phyloP scores from a whole-genome alignment of 352 stramenopile genomes.

The Phytophthora foliorum region DNA sequence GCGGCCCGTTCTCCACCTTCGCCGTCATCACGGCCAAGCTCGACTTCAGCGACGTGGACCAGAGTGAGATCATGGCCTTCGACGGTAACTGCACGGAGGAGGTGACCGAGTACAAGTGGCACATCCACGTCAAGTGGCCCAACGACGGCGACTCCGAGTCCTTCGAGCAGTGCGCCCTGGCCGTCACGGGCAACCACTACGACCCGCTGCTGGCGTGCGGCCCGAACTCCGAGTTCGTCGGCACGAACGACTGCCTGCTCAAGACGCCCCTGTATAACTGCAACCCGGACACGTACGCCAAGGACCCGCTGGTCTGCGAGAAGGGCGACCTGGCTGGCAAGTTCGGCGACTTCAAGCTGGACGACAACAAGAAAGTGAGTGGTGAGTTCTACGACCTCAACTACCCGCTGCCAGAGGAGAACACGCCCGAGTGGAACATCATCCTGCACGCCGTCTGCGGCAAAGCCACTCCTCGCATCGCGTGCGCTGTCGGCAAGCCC shows the following conservation, averaged over 20 bases:
- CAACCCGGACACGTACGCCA: conserved; percentile 44
- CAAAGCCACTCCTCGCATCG: conserved; percentile 48
- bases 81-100: conserved; percentile 54
- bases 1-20: conserved; percentile 38
- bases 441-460: conserved; percentile 58
- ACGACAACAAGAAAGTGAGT: conserved; percentile 36
- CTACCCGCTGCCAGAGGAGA: conserved; percentile 47
- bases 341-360: conserved; percentile 46
- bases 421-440: conserved; percentile 57
- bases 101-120: conserved; percentile 58
- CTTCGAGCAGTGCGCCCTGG: conserved; percentile 51
- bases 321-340: conserved; percentile 71
- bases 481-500: conserved; percentile 48
- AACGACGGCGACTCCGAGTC: conserved; percentile 41
- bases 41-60: conserved; percentile 58
- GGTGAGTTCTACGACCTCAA: conserved; percentile 37
- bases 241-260: conserved; percentile 44
- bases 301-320: conserved; percentile 54
- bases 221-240: conserved; percentile 58
- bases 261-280: conserved; percentile 56
- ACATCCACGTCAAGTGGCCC: conserved; percentile 67
- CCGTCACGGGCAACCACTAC: conserved; percentile 63
- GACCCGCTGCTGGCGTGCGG: conserved; percentile 64
- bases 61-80: conserved; percentile 36
- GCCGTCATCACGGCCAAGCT: conserved; percentile 49